phyloP scores from a whole-genome alignment of 1,139 yeast genomes.

The Magnusiomyces magnusii region DNA sequence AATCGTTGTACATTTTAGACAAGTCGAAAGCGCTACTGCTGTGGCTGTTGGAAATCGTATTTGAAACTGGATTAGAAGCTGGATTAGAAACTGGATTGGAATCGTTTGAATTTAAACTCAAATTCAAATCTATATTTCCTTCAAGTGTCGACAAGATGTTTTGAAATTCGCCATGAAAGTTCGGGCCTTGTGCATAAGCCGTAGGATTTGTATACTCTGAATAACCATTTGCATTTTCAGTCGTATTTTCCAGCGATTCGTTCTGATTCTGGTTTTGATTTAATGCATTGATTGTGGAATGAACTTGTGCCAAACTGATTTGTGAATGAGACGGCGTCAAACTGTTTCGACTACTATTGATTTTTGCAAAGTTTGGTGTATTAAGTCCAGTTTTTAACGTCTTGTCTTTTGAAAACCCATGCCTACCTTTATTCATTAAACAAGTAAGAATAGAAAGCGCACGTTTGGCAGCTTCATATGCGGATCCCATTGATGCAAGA shows the following conservation, averaged over 20 bases:
- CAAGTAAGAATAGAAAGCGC: slow-evolving; percentile 8
- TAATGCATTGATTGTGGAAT: background rate
- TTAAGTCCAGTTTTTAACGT: background rate
- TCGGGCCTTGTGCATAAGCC: background rate
- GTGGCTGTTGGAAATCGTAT: background rate
- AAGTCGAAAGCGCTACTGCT: background rate
- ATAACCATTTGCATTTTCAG: background rate
- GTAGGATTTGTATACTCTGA: too few species aligned
- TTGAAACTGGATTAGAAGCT: too few species aligned
- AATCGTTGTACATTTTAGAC: background rate
- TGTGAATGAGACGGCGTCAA: background rate
- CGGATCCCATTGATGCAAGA: slow-evolving; percentile 10
- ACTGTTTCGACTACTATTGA: background rate
- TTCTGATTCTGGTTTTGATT: background rate
- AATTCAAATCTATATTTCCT: background rate
- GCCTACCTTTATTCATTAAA: slow-evolving; percentile 3
- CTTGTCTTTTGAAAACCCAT: slow-evolving; percentile 5
- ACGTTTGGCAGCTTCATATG: slow-evolving; percentile 13
- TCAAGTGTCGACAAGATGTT: background rate
- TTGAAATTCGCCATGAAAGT: background rate
- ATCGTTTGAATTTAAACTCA: too few species aligned
- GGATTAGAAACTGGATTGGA: too few species aligned
- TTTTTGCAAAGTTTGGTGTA: background rate
- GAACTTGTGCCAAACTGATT: background rate
- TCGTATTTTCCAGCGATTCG: background rate